Evolutionary conservation across 768 basidiomycete species (phyloP).

Genomic region (Mycena albidolilacea): DNA sequence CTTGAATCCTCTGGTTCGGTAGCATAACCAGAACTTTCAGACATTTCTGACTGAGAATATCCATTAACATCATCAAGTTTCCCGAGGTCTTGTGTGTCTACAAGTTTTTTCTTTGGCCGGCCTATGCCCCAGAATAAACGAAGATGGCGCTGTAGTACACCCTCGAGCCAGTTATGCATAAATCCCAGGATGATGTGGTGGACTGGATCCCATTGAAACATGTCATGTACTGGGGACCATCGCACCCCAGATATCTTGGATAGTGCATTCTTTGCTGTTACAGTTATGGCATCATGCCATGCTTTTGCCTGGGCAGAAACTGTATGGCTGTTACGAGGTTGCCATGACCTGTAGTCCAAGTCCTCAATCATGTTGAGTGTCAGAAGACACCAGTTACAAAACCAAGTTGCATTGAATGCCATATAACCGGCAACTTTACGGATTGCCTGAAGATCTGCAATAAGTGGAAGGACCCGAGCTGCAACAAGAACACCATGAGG

Average conservation of each 20-base stretch:
- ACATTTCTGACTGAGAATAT: neutral
- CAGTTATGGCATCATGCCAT: neutral
- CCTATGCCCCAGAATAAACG: slow-evolving; percentile 8
- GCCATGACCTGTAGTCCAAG: neutral
- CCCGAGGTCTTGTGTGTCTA: slow-evolving; percentile 1
- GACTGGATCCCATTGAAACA: neutral
- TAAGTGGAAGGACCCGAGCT: neutral
- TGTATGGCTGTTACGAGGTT: neutral
- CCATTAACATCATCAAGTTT: slow-evolving; percentile 8
- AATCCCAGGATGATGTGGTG: neutral
- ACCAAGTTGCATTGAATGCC: neutral
- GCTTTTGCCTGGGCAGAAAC: neutral
- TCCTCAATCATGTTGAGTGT: slow-evolving; percentile 9
- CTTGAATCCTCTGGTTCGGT: neutral
- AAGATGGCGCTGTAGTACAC: neutral
- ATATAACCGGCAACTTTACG: slow-evolving; percentile 25
- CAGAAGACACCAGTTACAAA: slow-evolving; percentile 19
- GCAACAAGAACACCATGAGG: neutral
- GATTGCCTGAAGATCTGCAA: slow-evolving; percentile 14
- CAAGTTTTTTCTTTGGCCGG: neutral
- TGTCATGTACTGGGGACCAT: neutral
- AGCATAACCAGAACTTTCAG: neutral
- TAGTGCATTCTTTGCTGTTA: neutral
- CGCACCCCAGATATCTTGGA: neutral
- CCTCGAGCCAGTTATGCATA: neutral